phyloP scores from a whole-genome alignment of 208 protist species.

The Zelonia costaricensis region DNA sequence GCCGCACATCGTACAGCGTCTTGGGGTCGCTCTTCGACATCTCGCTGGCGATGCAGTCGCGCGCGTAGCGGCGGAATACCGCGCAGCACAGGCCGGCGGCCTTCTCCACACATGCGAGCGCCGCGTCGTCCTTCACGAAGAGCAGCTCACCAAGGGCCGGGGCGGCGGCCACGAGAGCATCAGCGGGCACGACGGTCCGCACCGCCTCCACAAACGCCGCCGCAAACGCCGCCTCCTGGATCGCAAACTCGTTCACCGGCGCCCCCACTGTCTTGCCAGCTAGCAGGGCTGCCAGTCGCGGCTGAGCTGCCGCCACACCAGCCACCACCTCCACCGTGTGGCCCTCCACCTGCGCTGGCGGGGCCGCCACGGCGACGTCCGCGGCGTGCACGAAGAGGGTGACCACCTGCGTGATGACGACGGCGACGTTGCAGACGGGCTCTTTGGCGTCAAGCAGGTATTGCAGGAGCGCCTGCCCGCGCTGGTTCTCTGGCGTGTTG shows the following conservation, averaged over 20 bases:
- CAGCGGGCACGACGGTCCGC: constrained; percentile 20
- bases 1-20: constrained; percentile 62
- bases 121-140: constrained; percentile 80
- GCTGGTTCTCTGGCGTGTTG: constrained; percentile 83
- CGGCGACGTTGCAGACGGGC: constrained; percentile 49
- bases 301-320: constrained; percentile 8
- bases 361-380: constrained; percentile 15
- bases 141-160: constrained; percentile 75
- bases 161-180: constrained; percentile 52
- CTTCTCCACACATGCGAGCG: constrained; percentile 64
- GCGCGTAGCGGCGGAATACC: constrained; percentile 75
- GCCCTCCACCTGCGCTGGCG: constrained; percentile 15
- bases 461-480: constrained; percentile 79
- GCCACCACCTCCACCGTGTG: constrained; percentile 15
- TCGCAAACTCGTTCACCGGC: constrained; percentile 66
- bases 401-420: constrained; percentile 41
- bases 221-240: constrained; percentile 79
- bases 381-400: constrained; percentile 51
- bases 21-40: constrained; percentile 49
- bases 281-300: constrained; percentile 27
- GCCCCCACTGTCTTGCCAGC: constrained; percentile 44
- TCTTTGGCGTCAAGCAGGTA: constrained; percentile 60
- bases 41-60: constrained; percentile 55
- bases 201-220: constrained; percentile 36
- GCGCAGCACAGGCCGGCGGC: constrained; percentile 78